Evolutionary conservation across 1,284 basidiomycete genomes (phyloP).

Genomic region (Irpex sp.): DNA sequence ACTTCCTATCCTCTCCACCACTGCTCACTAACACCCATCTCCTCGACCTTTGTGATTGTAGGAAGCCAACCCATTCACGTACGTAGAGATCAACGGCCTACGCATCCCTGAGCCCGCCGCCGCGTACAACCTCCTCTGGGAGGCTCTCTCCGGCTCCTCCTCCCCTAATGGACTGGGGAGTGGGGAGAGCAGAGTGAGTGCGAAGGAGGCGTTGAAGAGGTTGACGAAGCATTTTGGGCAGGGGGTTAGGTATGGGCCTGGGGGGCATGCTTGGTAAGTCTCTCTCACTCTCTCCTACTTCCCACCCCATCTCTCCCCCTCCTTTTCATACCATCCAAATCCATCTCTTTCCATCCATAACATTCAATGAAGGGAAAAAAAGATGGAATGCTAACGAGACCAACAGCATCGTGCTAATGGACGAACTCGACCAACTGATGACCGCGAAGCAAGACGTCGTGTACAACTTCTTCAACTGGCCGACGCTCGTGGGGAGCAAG

Average conservation of each 20-base stretch:
- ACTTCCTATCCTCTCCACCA: no score
- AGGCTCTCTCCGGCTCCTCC: constrained; percentile 64
- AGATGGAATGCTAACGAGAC: background rate
- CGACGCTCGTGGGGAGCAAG: constrained; percentile 81
- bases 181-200: constrained; percentile 60
- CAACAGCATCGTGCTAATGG: constrained; percentile 90
- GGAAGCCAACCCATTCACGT: constrained; percentile 93
- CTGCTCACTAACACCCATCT: no score
- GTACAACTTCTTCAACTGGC: constrained; percentile 99
- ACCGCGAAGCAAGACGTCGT: constrained; percentile 97
- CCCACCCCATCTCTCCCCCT: no score
- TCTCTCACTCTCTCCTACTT: no score
- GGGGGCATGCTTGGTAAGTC: constrained; percentile 65
- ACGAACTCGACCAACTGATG: constrained; percentile 95
- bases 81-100: constrained; percentile 98
- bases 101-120: constrained; percentile 86
- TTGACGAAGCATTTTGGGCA: constrained; percentile 62
- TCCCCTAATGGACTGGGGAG: constrained; percentile 54
- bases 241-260: constrained; percentile 54
- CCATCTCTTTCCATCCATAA: no score
- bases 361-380: no score
- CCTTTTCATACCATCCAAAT: no score
- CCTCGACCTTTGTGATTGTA: constrained; percentile 29
- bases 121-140: constrained; percentile 89
- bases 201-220: constrained; percentile 69